These are phyloP conservation scores for Tephrocybe sp. DNA, from an alignment of 768 basidiomycete species.

Conservation along the genomic window DNA sequence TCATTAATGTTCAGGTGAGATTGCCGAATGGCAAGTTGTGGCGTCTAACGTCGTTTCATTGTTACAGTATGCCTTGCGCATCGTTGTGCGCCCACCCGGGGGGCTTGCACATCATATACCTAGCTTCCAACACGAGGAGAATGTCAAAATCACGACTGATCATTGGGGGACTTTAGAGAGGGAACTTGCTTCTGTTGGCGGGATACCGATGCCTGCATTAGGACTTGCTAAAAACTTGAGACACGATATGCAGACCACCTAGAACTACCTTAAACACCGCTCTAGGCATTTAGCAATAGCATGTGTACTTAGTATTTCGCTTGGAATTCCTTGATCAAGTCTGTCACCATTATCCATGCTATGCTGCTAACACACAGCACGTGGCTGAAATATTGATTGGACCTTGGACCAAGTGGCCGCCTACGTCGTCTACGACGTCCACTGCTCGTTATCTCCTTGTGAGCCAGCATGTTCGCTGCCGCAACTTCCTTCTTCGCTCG, in stretches of 20 bases:
- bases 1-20: constrained; percentile 30
- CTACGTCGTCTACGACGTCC: neutral
- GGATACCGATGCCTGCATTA: constrained; percentile 39
- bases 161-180: constrained; percentile 36
- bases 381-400: constrained; percentile 1
- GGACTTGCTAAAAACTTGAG: constrained; percentile 27
- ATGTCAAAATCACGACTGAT: constrained; percentile 38
- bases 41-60: neutral
- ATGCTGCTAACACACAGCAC: constrained; percentile 5
- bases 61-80: constrained; percentile 38
- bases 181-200: constrained; percentile 36
- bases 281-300: too few relatives aligned
- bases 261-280: too few relatives aligned
- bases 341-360: too few relatives aligned
- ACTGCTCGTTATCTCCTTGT: too few relatives aligned
- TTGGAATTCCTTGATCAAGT: too few relatives aligned
- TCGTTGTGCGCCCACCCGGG: constrained; percentile 30
- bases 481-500: constrained; percentile 83
- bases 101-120: constrained; percentile 31
- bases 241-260: constrained; percentile 7
- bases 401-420: neutral
- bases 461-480: constrained; percentile 65
- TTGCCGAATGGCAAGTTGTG: too few relatives aligned
- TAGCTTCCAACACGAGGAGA: constrained; percentile 34
- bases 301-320: too few relatives aligned